Conservation (phyloP, 1,139 yeast genomes). For the Lodderomyces metapsilosis region DNA sequence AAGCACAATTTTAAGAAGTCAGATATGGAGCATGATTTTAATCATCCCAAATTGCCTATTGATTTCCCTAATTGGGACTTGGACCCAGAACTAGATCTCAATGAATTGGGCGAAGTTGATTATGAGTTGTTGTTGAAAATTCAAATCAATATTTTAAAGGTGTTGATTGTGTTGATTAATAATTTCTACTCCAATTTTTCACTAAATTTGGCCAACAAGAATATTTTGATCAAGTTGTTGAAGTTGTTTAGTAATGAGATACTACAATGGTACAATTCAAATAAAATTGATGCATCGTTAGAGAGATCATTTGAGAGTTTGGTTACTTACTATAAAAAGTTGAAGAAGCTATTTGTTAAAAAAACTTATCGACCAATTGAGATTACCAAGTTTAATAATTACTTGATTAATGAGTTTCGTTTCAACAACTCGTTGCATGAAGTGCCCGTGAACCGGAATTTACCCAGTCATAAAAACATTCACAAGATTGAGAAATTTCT, state of each 20-base stretch:
- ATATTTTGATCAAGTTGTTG: conserved; percentile 62
- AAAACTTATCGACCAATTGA: conserved; percentile 72
- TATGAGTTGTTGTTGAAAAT: conserved; percentile 65
- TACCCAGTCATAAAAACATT: conserved; percentile 47
- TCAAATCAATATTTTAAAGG: conserved; percentile 80
- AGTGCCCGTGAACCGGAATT: conserved; percentile 48
- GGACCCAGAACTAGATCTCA: conserved; percentile 35
- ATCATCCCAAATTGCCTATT: conserved; percentile 8
- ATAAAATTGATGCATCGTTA: conserved; percentile 39
- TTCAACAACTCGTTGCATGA: conserved; percentile 44
- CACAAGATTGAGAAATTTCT: conserved; percentile 56
- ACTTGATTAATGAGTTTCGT: conserved; percentile 37
- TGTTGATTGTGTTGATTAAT: conserved; percentile 66
- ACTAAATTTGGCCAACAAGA: conserved; percentile 62
- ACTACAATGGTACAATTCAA: conserved; percentile 66
- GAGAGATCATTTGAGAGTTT: conserved; percentile 49
- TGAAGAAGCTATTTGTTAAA: conserved; percentile 73
- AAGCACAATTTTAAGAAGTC: conserved; percentile 8
- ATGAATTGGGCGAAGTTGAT: conserved; percentile 45
- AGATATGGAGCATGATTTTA: conserved; percentile 6
- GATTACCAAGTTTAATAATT: conserved; percentile 39
- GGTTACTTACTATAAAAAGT: conserved; percentile 60
- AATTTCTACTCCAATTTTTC: conserved; percentile 77
- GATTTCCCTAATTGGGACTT: conserved; percentile 57
- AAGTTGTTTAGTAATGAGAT: conserved; percentile 69